A percentile compares a stretch with the other conserved stretches of the same genome.
phyloP scores from a whole-genome alignment of 306 rosid species.

The Quercus dentata region DNA sequence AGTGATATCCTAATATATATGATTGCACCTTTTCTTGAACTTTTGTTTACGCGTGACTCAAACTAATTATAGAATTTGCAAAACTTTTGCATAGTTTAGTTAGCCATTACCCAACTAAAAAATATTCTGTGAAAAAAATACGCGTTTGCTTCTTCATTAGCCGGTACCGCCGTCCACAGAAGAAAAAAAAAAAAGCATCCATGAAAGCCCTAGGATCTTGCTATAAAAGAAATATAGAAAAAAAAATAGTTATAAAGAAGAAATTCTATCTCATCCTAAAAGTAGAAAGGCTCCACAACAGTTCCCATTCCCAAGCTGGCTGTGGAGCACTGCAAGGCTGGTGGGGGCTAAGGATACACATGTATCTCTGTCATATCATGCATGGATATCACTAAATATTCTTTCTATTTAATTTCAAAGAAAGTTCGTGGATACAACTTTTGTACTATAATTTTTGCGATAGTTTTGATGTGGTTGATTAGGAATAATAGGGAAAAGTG shows the following conservation, averaged over 20 bases:
- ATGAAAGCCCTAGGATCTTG: conserved; percentile 29
- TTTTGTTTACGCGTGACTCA: conserved; percentile 57
- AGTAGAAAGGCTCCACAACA: conserved; percentile 27
- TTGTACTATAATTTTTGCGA: too few relatives aligned
- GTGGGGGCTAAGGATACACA: conserved; percentile 29
- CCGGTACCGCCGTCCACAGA: conserved; percentile 25
- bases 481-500: too few relatives aligned
- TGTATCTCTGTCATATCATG: conserved; percentile 40
- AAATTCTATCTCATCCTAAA: conserved; percentile 32
- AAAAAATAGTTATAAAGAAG: neutral
- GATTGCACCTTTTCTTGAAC: conserved; percentile 33
- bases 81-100: conserved; percentile 19
- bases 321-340: conserved; percentile 73
- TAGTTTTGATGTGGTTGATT: too few relatives aligned
- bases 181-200: neutral
- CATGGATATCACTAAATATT: conserved; percentile 27
- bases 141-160: conserved; percentile 14
- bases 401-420: neutral
- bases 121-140: neutral
- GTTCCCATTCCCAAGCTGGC: conserved; percentile 43
- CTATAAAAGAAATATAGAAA: neutral
- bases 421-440: too few relatives aligned
- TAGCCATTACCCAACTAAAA: neutral
- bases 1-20: conserved; percentile 17
- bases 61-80: conserved; percentile 26